These are phyloP conservation scores for Saccharomycopsis sp. DNA, from an alignment of 805 yeast genomes.

Conservation along the genomic window DNA sequence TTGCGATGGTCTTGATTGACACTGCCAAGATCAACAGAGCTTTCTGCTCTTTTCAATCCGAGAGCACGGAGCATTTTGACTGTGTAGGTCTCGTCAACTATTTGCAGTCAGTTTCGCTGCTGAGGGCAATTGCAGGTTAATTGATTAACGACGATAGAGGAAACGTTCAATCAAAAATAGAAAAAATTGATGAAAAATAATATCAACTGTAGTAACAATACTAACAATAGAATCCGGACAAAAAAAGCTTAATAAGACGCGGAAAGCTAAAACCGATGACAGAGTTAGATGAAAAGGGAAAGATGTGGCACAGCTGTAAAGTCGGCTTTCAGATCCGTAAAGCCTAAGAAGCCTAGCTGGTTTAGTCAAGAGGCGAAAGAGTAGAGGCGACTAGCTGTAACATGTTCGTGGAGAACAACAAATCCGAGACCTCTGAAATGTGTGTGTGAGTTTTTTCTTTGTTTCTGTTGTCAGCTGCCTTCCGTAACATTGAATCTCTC, in stretches of 20 bases:
- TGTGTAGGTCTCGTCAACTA: no score
- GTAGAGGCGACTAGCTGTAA: not conserved
- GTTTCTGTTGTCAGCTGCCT: no score
- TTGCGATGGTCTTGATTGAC: conserved; percentile 2
- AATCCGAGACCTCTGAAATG: not conserved
- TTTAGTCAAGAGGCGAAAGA: no score
- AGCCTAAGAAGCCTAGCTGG: no score
- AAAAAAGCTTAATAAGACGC: not conserved
- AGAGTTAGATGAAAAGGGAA: not conserved
- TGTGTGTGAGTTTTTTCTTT: not conserved
- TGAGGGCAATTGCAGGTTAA: no score
- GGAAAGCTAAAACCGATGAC: not conserved
- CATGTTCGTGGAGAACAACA: not conserved
- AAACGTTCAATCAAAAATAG: not conserved
- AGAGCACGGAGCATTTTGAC: conserved; percentile 19
- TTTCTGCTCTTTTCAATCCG: conserved; percentile 18
- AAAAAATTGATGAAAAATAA: not conserved
- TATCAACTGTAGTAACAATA: not conserved
- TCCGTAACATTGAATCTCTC: no score
- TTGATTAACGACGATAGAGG: not conserved
- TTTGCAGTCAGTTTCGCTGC: not conserved
- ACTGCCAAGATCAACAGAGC: conserved; percentile 4
- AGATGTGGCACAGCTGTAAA: not conserved
- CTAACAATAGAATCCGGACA: not conserved
- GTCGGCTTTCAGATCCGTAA: no score